Conservation (phyloP, 768 basidiomycete genomes). For the Sutorius australiensis region DNA sequence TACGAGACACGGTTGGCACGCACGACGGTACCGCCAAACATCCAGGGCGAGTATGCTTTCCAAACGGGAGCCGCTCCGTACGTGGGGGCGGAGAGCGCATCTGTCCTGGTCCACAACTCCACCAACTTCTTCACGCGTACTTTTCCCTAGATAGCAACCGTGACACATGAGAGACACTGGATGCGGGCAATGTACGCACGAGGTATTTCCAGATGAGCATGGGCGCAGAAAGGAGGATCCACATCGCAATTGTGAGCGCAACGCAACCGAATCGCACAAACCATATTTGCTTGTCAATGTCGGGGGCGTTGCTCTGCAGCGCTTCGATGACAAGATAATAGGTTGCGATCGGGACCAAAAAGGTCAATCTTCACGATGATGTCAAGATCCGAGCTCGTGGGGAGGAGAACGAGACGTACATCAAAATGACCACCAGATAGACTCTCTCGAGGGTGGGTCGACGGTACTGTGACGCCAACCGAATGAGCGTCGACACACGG, state of each 20-base stretch:
- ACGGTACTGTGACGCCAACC: slow-evolving; percentile 37
- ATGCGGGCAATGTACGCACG: slow-evolving; percentile 25
- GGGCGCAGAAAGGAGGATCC: slow-evolving; percentile 40
- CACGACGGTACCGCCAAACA: slow-evolving; percentile 38
- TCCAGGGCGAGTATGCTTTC: slow-evolving; percentile 39
- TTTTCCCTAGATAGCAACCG: slow-evolving; percentile 36
- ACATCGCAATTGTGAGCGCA: slow-evolving; percentile 35
- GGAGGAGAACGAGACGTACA: slow-evolving; percentile 31
- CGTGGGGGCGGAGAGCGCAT: slow-evolving; percentile 26
- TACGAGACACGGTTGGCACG: slow-evolving; percentile 6
- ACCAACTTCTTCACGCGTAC: slow-evolving; percentile 36
- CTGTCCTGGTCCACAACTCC: slow-evolving; percentile 39
- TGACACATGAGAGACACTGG: too few species aligned
- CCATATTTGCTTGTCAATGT: slow-evolving; percentile 23
- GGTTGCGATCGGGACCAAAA: slow-evolving; percentile 39
- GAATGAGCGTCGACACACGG: slow-evolving; percentile 38
- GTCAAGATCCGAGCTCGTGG: neutral
- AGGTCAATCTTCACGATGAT: slow-evolving; percentile 28
- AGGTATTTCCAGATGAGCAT: slow-evolving; percentile 45
- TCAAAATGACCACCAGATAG: slow-evolving; percentile 37
- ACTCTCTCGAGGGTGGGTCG: slow-evolving; percentile 43
- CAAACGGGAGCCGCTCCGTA: slow-evolving; percentile 35
- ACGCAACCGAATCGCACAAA: slow-evolving; percentile 37
- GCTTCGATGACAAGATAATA: slow-evolving; percentile 33
- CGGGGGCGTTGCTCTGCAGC: slow-evolving; percentile 2